Evolutionary conservation across 306 rosid genomes (phyloP), one percentile per base, ranked within the genome.

Genomic region (Vachellia collinsii): DNA sequence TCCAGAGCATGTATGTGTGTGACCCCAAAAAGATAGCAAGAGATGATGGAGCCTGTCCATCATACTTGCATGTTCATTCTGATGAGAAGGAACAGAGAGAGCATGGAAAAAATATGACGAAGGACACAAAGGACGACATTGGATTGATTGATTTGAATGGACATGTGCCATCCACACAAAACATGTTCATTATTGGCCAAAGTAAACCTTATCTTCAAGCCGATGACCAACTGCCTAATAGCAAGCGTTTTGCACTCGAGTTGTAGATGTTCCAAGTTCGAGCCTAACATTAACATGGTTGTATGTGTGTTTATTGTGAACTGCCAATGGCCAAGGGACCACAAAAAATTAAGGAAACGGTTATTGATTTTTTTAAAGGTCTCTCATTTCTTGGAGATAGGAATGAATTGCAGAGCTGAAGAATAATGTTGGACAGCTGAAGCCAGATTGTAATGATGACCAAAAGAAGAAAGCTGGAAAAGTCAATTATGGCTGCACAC

Each of bases 401-500:
- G 56, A 41, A 68, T 4, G 23, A 25, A 39, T 4, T 22, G 74
- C n/a, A 50, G 37, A 4, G 77, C 47, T 9, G 77, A 51, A 51
- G 77, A 38, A 74, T 37, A n/a, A 59, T 59, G 37, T 74, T 74
- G 66, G 48, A 23, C 51, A 13, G 8, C 69, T 20, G 22, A 42
- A 11, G 13, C 48, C 29, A 38, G 29, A 79, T 4, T 19, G 11
- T 19, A 41, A 78, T 59, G 69, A 67, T 67, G 11, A 20, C 53
- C 43, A 34, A 13, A 1, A 53, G 74, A 43, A 22, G 74, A 56
- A 29, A 47, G 70, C 4, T 42, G 19, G 37, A 54, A 23, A 70
- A 70, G 82, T 79, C 77, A 79, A 79, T 1, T 11, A 42, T 70
- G 53, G 77, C 82, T 70, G 77, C 77, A 7, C 46, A 66, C 2